phyloP scores from a whole-genome alignment of 176 grass and related monocot genomes.

The Thalia dealbata region DNA sequence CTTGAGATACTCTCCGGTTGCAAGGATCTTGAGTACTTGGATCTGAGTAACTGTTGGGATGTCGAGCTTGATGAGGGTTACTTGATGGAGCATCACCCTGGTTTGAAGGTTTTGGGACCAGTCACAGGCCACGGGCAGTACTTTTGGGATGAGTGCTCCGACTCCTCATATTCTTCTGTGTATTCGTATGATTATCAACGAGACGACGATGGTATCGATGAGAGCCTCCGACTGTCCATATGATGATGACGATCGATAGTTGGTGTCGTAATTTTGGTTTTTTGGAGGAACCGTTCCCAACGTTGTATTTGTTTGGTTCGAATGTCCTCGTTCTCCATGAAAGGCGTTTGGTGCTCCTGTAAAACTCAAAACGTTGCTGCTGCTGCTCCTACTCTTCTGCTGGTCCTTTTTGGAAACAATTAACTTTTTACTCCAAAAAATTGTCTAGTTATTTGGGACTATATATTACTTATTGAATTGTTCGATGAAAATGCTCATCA shows the following conservation, averaged over 20 bases:
- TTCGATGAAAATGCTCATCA: not conserved
- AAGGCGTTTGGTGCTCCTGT: too few species aligned
- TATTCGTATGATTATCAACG: conserved; percentile 75
- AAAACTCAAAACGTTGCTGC: conserved; percentile 13
- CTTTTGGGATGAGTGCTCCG: conserved; percentile 84
- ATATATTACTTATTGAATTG: too few species aligned
- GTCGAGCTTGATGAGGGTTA: conserved; percentile 60
- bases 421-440: not conserved
- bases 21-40: conserved; percentile 62
- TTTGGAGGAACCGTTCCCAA: too few species aligned
- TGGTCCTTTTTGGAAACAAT: not conserved
- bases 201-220: too few species aligned
- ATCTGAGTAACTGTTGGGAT: conserved; percentile 84
- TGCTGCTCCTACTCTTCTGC: conserved; percentile 32
- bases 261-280: too few species aligned
- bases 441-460: not conserved
- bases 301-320: too few species aligned
- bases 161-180: conserved; percentile 53
- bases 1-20: conserved; percentile 55
- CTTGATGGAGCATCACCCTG: conserved; percentile 40
- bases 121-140: conserved; percentile 55
- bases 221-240: too few species aligned
- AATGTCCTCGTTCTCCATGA: too few species aligned
- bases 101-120: conserved; percentile 58
- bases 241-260: too few species aligned